A percentile compares a stretch with the other conserved stretches of the same genome.
These are phyloP conservation scores for Ascosphaera apis DNA, from an alignment of 2,329 filamentous ascomycete species.

Conservation along the genomic window DNA sequence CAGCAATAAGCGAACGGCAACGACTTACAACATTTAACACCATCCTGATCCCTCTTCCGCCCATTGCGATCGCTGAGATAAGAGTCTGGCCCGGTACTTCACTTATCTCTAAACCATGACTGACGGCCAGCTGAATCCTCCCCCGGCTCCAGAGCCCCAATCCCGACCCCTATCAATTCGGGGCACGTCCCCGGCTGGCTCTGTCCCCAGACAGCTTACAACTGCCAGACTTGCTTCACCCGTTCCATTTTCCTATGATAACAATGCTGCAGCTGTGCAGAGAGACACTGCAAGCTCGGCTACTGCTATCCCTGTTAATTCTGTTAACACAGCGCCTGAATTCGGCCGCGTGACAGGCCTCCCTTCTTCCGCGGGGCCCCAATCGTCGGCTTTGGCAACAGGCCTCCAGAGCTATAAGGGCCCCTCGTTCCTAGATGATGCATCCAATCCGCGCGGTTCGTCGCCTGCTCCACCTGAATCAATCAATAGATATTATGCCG, in stretches of 20 bases:
- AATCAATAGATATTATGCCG: slow-evolving; percentile 27
- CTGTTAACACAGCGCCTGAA: slow-evolving; percentile 21
- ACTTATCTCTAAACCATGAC: background rate
- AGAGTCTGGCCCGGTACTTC: no score
- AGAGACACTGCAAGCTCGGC: slow-evolving; percentile 5
- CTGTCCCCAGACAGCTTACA: slow-evolving; percentile 26
- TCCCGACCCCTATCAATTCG: slow-evolving; percentile 10
- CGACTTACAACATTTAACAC: no score
- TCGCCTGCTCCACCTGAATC: background rate
- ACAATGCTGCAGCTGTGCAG: slow-evolving; percentile 7
- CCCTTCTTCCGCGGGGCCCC: slow-evolving; percentile 46
- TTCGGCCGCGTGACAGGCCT: background rate
- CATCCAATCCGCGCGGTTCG: background rate
- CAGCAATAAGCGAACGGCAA: no score
- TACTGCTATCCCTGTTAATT: slow-evolving; percentile 3
- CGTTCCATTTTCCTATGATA: slow-evolving; percentile 23
- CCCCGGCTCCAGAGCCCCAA: background rate
- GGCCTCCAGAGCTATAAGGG: slow-evolving; percentile 47
- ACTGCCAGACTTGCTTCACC: slow-evolving; percentile 33
- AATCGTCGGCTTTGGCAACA: slow-evolving; percentile 67
- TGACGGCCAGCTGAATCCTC: slow-evolving; percentile 6
- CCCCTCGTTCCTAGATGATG: background rate
- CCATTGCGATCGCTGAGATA: no score
- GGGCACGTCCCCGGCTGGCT: slow-evolving; percentile 18
- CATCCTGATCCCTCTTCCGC: no score